Percentiles rank a stretch among this genome's conserved stretches.
Conservation (phyloP, 768 basidiomycete genomes). For the Asterophora parasitica region DNA sequence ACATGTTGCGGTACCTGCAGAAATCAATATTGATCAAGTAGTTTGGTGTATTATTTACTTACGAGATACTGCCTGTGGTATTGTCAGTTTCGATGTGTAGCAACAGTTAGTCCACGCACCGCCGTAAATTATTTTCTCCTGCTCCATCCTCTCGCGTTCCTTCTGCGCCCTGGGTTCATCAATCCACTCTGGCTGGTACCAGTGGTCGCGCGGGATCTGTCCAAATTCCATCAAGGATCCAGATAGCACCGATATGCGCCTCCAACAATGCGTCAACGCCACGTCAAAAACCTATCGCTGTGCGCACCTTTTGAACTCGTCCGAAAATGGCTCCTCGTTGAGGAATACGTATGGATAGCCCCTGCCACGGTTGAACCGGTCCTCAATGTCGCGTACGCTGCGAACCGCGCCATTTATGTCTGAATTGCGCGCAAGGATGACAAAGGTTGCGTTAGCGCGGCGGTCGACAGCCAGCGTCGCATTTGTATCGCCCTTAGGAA, state of each 20-base stretch:
- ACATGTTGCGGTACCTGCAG: slow-evolving; percentile 70
- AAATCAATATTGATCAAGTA: slow-evolving; percentile 14
- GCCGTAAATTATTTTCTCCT: slow-evolving; percentile 39
- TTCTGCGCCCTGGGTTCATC: slow-evolving; percentile 62
- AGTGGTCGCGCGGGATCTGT: slow-evolving; percentile 61
- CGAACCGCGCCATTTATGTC: slow-evolving; percentile 55
- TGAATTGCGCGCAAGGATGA: slow-evolving; percentile 58
- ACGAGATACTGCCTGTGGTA: slow-evolving; percentile 26
- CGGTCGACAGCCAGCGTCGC: slow-evolving; percentile 11
- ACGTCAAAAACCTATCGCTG: not conserved
- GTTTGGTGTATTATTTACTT: slow-evolving; percentile 8
- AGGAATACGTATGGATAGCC: slow-evolving; percentile 87
- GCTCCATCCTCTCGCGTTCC: slow-evolving; percentile 57
- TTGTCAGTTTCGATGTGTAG: not conserved
- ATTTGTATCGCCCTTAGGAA: slow-evolving; percentile 2
- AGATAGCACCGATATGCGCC: slow-evolving; percentile 23
- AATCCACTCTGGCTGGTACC: slow-evolving; percentile 76
- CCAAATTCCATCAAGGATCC: slow-evolving; percentile 45
- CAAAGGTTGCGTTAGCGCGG: slow-evolving; percentile 23
- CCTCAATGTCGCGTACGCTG: slow-evolving; percentile 73
- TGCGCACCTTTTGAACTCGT: slow-evolving; percentile 66
- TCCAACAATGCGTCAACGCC: not conserved
- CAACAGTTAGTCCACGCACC: slow-evolving; percentile 24
- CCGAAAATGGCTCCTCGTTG: slow-evolving; percentile 78
- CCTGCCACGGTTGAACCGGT: slow-evolving; percentile 73